These are phyloP conservation scores for Psilocybe azurescens DNA, from an alignment of 768 basidiomycete species.

Conservation along the genomic window DNA sequence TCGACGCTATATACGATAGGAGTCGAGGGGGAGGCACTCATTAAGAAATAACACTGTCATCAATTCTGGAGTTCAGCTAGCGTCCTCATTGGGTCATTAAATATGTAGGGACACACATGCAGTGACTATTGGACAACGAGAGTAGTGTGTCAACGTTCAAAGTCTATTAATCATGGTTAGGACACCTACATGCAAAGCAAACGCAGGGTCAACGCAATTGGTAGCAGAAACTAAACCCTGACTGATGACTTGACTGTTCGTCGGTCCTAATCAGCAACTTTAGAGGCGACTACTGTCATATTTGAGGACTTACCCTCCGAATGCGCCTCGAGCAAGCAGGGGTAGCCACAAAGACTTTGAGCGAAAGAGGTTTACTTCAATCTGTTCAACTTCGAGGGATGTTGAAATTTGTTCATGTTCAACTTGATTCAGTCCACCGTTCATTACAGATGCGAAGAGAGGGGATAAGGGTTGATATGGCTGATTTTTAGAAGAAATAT, in stretches of 20 bases:
- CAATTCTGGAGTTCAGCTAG: not conserved
- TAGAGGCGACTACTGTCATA: not conserved
- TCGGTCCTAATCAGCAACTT: not conserved
- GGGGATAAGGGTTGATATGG: conserved; percentile 2
- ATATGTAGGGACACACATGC: conserved; percentile 55
- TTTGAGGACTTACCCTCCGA: conserved; percentile 61
- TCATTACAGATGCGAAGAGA: conserved; percentile 13
- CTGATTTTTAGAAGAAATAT: conserved; percentile 13
- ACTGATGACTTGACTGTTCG: conserved; percentile 74
- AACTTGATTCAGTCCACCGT: conserved; percentile 48
- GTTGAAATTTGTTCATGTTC: conserved; percentile 74
- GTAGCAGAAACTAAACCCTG: conserved; percentile 86
- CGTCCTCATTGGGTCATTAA: no score
- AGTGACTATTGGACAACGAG: conserved; percentile 52
- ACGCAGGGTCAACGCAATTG: conserved; percentile 68
- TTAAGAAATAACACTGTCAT: conserved; percentile 79
- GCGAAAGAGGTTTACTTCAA: conserved; percentile 79
- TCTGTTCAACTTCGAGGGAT: conserved; percentile 76
- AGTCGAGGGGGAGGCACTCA: conserved; percentile 71
- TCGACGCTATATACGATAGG: conserved; percentile 85
- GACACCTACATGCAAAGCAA: conserved; percentile 70
- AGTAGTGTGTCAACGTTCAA: conserved; percentile 38
- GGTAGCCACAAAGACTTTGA: conserved; percentile 79
- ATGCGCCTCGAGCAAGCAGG: conserved; percentile 68
- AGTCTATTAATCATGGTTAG: conserved; percentile 31